Conservation (phyloP, 768 basidiomycete species). For the Podaxis carcinomalis region DNA sequence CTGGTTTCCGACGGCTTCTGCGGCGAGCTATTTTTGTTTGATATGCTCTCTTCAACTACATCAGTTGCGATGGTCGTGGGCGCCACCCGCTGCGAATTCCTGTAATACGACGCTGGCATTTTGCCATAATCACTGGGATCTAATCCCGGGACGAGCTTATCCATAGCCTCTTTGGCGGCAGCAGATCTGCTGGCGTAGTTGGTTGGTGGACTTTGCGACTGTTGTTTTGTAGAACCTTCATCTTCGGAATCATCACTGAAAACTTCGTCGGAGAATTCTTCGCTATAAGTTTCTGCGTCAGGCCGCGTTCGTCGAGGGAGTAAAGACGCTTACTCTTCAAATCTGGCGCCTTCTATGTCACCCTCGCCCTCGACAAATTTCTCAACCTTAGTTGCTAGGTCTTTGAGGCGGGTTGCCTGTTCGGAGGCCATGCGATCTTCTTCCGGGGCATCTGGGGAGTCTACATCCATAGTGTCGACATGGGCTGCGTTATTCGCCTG, state of each 20-base stretch:
- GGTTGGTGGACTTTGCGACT: slow-evolving; percentile 20
- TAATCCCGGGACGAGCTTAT: slow-evolving; percentile 76
- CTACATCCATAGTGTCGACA: slow-evolving; percentile 47
- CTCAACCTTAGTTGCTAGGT: slow-evolving; percentile 82
- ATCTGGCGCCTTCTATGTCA: slow-evolving; percentile 81
- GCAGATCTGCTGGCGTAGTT: not conserved
- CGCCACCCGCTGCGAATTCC: slow-evolving; percentile 65
- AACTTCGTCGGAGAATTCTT: slow-evolving; percentile 64
- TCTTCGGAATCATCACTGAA: slow-evolving; percentile 45
- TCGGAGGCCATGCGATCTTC: slow-evolving; percentile 48
- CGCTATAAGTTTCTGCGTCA: slow-evolving; percentile 35
- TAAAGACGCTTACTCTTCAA: slow-evolving; percentile 71
- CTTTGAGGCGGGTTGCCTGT: slow-evolving; percentile 67
- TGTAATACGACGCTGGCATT: slow-evolving; percentile 71
- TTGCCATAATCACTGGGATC: slow-evolving; percentile 84
- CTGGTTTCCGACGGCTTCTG: slow-evolving; percentile 16
- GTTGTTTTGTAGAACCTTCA: slow-evolving; percentile 17
- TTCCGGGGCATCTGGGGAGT: slow-evolving; percentile 31
- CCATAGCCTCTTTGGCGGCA: slow-evolving; percentile 44
- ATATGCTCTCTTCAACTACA: slow-evolving; percentile 25
- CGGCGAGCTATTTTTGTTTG: slow-evolving; percentile 1
- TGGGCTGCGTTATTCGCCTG: slow-evolving; percentile 12
- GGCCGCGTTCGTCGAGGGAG: not conserved
- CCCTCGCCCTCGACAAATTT: slow-evolving; percentile 90
- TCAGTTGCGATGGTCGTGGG: slow-evolving; percentile 41